These are phyloP conservation scores for Circinella minor DNA, from an alignment of 371 early-diverging fungal species.

Conservation along the genomic window DNA sequence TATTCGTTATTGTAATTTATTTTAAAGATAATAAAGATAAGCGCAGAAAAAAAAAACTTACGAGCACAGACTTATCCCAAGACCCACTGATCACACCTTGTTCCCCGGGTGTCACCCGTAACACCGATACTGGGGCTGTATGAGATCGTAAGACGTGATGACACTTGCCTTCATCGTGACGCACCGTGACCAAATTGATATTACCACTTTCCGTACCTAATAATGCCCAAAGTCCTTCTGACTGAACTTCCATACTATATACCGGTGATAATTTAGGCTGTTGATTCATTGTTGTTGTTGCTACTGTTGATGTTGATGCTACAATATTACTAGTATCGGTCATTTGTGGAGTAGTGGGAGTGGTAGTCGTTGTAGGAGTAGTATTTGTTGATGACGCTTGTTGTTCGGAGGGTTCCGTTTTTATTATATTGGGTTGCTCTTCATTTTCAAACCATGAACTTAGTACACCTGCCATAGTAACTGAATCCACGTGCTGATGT, in stretches of 20 bases:
- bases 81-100: constrained; percentile 85
- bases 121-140: constrained; percentile 80
- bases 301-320: neutral
- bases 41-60: constrained; percentile 33
- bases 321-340: neutral
- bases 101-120: constrained; percentile 80
- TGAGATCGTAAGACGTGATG: constrained; percentile 82
- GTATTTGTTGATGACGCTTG: neutral
- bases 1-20: constrained; percentile 4
- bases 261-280: constrained; percentile 81
- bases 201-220: constrained; percentile 85
- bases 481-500: constrained; percentile 86
- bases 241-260: constrained; percentile 89
- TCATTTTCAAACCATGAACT: constrained; percentile 94
- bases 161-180: constrained; percentile 93
- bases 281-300: constrained; percentile 1
- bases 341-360: neutral
- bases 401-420: constrained; percentile 5
- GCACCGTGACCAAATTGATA: constrained; percentile 85
- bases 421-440: constrained; percentile 51
- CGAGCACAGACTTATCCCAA: constrained; percentile 86
- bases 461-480: constrained; percentile 83
- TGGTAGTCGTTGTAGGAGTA: neutral
- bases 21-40: neutral
- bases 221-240: constrained; percentile 86